These are phyloP conservation scores for Glutinoglossum americanum DNA, from an alignment of 495 filamentous ascomycete species.

Conservation along the genomic window DNA sequence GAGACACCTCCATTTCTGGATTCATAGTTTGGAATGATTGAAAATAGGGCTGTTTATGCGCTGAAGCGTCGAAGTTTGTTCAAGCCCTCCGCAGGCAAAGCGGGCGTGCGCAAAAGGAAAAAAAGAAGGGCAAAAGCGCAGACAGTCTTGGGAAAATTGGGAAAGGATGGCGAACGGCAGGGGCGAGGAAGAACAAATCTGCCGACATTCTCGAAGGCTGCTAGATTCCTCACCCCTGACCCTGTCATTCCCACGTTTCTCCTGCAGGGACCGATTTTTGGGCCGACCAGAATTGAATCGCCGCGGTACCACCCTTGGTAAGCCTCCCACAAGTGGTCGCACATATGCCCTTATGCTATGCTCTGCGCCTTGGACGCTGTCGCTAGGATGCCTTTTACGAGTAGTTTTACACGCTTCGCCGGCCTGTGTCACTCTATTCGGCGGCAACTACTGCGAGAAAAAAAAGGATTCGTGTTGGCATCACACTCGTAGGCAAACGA, in stretches of 20 bases:
- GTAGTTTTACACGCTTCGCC: neutral
- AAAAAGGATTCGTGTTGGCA: neutral
- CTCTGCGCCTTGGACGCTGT: neutral
- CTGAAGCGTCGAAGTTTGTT: neutral
- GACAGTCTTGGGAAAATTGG: neutral
- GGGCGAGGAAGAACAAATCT: neutral
- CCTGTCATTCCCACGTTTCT: neutral
- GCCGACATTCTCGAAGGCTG: slow-evolving; percentile 2
- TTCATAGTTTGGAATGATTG: neutral
- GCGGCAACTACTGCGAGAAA: neutral
- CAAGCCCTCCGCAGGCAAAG: neutral
- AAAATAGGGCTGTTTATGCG: neutral
- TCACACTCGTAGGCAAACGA: neutral
- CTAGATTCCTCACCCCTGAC: neutral
- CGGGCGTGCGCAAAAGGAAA: neutral
- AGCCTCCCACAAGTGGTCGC: too few relatives aligned
- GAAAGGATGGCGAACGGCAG: neutral
- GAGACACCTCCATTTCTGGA: neutral
- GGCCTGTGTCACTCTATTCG: neutral
- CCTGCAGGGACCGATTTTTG: neutral
- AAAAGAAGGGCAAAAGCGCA: neutral
- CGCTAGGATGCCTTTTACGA: neutral
- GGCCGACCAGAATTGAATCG: neutral
- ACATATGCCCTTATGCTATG: neutral
- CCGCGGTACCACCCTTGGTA: neutral